Conservation (phyloP, 306 rosid genomes). For the Benincasa hispida region DNA sequence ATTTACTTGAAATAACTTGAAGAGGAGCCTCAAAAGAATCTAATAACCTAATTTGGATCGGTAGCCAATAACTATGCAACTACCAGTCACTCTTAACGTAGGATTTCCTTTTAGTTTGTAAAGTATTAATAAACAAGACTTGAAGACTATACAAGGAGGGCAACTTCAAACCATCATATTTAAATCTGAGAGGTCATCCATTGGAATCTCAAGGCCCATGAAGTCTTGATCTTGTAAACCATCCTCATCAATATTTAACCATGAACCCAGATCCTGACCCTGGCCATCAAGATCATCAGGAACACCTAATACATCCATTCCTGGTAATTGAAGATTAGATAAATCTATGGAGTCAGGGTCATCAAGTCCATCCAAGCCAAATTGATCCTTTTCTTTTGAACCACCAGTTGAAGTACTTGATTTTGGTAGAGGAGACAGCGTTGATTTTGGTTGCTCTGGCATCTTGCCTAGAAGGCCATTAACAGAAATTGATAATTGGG, state of each 20-base stretch:
- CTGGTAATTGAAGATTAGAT: conserved; percentile 82
- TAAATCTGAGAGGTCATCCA: conserved; percentile 97
- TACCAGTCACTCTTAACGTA: conserved; percentile 65
- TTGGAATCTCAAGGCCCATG: conserved; percentile 99
- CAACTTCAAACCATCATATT: conserved; percentile 96
- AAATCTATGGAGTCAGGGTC: conserved; percentile 69
- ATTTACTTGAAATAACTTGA: conserved; percentile 84
- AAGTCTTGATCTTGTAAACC: conserved; percentile 83
- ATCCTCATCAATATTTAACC: conserved; percentile 95
- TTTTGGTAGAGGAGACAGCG: conserved; percentile 49
- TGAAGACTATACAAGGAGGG: conserved; percentile 67
- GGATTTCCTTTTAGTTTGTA: conserved; percentile 71
- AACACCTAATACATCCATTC: conserved; percentile 78
- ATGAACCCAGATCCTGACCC: conserved; percentile 88
- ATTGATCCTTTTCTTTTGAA: conserved; percentile 52
- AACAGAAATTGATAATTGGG: conserved; percentile 88
- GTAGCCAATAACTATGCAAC: conserved; percentile 23
- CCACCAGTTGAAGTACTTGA: conserved; percentile 36
- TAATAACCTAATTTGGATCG: conserved; percentile 70
- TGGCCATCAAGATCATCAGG: conserved; percentile 73
- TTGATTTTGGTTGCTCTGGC: conserved; percentile 66
- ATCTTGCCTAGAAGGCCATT: conserved; percentile 81
- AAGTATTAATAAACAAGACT: conserved; percentile 74
- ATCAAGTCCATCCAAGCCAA: conserved; percentile 53
- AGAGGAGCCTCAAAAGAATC: conserved; percentile 83